Conservation (phyloP, 495 filamentous ascomycete genomes). For the Staphylotrichum tortipilum region DNA sequence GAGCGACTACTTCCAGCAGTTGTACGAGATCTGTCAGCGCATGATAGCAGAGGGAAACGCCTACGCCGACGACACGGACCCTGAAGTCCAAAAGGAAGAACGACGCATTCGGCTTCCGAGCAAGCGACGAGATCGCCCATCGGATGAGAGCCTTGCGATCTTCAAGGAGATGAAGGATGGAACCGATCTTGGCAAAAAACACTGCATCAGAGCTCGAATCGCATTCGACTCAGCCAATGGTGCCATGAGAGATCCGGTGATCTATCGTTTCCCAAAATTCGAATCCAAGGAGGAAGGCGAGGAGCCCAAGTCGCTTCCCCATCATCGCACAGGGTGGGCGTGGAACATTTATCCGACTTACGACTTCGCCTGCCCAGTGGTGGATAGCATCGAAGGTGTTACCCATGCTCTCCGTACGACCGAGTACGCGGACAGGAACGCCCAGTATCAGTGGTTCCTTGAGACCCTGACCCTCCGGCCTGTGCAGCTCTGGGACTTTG, state of each 20-base stretch:
- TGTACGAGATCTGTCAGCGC: slow-evolving; percentile 67
- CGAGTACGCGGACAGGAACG: slow-evolving; percentile 95
- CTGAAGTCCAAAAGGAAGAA: slow-evolving; percentile 75
- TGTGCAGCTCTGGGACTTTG: slow-evolving; percentile 96
- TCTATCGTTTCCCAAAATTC: slow-evolving; percentile 83
- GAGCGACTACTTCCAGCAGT: slow-evolving; percentile 82
- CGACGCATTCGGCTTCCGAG: slow-evolving; percentile 69
- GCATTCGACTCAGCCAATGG: slow-evolving; percentile 75
- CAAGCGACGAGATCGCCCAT: slow-evolving; percentile 58
- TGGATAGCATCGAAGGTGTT: slow-evolving; percentile 85
- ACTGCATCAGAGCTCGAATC: slow-evolving; percentile 87
- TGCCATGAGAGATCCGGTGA: slow-evolving; percentile 83
- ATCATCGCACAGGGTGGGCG: slow-evolving; percentile 77
- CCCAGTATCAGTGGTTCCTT: slow-evolving; percentile 95
- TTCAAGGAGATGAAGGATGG: slow-evolving; percentile 88
- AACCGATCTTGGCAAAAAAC: slow-evolving; percentile 61
- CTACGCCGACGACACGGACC: slow-evolving; percentile 83
- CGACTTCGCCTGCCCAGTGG: slow-evolving; percentile 85
- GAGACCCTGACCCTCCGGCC: slow-evolving; percentile 74
- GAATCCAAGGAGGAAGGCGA: too few species aligned
- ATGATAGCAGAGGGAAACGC: slow-evolving; percentile 79
- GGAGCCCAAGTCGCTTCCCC: too few species aligned
- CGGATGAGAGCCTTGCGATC: slow-evolving; percentile 71
- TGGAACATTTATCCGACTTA: slow-evolving; percentile 98
- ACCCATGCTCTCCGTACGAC: slow-evolving; percentile 93